phyloP scores from a whole-genome alignment of 2,329 filamentous ascomycete genomes.

The Penicillium sp. region DNA sequence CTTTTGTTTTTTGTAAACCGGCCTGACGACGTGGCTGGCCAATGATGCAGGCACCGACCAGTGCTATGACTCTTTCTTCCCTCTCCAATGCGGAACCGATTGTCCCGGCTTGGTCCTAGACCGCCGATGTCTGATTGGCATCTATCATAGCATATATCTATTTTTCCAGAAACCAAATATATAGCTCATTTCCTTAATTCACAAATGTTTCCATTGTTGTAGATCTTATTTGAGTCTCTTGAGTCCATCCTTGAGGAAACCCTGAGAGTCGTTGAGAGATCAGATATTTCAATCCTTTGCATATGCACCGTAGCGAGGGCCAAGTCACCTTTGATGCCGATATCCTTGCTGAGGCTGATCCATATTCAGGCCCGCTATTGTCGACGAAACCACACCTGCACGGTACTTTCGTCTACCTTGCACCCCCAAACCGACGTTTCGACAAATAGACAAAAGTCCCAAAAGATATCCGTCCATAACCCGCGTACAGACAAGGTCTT shows the following conservation, averaged over 20 bases:
- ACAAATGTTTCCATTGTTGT: neutral
- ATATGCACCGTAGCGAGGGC: neutral
- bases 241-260: neutral
- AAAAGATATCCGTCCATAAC: neutral
- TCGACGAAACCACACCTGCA: neutral
- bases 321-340: neutral
- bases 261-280: neutral
- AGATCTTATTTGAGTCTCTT: neutral
- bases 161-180: neutral
- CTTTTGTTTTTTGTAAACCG: constrained; percentile 5
- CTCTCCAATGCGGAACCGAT: neutral
- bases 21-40: constrained; percentile 17
- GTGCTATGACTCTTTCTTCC: constrained; percentile 1
- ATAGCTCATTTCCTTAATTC: neutral
- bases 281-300: neutral
- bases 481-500: neutral
- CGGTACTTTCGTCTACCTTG: neutral
- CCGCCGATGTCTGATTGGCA: neutral
- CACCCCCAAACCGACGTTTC: neutral
- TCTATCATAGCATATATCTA: neutral
- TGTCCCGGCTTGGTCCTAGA: neutral
- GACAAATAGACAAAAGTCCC: neutral
- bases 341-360: neutral
- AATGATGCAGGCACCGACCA: constrained; percentile 20
- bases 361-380: neutral